Percentiles rank a stretch among this genome's conserved stretches.
Conservation (phyloP, 306 rosid species). For the Cercis canadensis region DNA sequence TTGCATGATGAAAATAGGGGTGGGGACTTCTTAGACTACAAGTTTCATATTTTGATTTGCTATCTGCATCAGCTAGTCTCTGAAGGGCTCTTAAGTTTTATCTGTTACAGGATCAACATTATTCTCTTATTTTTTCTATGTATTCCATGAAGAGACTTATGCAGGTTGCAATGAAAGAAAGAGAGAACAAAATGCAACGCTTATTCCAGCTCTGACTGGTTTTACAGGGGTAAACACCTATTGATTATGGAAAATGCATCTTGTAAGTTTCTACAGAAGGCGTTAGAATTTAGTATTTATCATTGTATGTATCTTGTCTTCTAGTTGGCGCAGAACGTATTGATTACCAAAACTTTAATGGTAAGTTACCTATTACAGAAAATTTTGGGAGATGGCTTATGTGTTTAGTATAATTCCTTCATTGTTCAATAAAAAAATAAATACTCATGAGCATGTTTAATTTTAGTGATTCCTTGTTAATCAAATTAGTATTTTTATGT, state of each 20-base stretch:
- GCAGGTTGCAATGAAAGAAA: slow-evolving; percentile 1
- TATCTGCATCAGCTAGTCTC: not conserved
- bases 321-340: not conserved
- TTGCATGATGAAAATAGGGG: too few species aligned
- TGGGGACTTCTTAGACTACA: too few species aligned
- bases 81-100: not conserved
- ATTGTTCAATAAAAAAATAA: not conserved
- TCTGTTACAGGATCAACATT: not conserved
- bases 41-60: too few species aligned
- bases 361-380: not conserved
- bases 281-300: not conserved
- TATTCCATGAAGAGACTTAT: not conserved
- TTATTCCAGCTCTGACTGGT: not conserved
- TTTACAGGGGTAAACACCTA: not conserved
- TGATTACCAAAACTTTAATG: not conserved
- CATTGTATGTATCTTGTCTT: not conserved
- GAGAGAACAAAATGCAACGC: not conserved
- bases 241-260: slow-evolving; percentile 10
- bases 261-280: not conserved
- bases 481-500: not conserved
- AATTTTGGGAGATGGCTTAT: slow-evolving; percentile 9
- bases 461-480: not conserved
- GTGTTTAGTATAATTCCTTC: slow-evolving; percentile 9
- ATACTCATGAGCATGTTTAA: not conserved
- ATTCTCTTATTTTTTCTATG: not conserved